Evolutionary conservation across 2,329 filamentous ascomycete species (phyloP).

Genomic region (Rhexocercosporidium sp.): DNA sequence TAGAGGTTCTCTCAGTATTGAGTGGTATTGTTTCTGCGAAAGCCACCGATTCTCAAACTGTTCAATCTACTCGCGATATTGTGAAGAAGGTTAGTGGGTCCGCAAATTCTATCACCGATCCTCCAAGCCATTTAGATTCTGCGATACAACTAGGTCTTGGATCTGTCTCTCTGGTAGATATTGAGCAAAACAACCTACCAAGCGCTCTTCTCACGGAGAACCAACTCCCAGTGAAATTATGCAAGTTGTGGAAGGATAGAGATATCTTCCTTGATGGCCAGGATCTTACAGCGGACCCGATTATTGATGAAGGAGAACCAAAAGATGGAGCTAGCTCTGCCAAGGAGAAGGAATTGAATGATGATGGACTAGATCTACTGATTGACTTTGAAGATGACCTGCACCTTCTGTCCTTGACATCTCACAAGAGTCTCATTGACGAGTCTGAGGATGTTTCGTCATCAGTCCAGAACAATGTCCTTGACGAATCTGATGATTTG

Average conservation of each 20-base stretch:
- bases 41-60: too few species aligned
- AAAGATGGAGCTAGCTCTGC: neutral
- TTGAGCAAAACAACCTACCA: neutral
- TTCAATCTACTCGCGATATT: too few species aligned
- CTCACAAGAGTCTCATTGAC: slow-evolving; percentile 4
- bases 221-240: neutral
- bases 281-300: too few species aligned
- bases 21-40: too few species aligned
- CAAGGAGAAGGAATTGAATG: neutral
- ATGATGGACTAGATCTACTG: neutral
- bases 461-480: neutral
- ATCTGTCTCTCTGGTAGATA: neutral
- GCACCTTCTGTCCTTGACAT: neutral
- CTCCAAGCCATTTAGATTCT: too few species aligned
- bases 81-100: too few species aligned
- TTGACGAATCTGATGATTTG: neutral
- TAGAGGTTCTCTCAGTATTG: neutral
- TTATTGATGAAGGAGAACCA: neutral
- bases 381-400: neutral
- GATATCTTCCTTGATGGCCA: too few species aligned
- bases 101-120: too few species aligned
- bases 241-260: too few species aligned
- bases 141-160: neutral
- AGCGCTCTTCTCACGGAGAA: neutral
- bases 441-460: neutral